These are phyloP conservation scores for Mortierella sp. DNA, from an alignment of 371 early-diverging fungal species.

Conservation along the genomic window DNA sequence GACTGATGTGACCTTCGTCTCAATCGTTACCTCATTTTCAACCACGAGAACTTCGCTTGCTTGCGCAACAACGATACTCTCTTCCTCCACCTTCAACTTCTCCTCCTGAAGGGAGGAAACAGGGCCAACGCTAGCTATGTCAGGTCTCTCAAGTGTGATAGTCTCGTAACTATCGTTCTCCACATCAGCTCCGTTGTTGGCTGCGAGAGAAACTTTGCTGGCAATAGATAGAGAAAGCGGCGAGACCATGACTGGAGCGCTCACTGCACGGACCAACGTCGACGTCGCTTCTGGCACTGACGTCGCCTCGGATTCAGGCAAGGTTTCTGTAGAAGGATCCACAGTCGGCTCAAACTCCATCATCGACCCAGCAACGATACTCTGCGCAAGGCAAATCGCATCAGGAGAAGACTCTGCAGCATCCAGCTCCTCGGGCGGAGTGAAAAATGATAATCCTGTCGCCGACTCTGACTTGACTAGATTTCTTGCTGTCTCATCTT, in stretches of 20 bases:
- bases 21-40: background rate
- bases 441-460: conserved; percentile 23
- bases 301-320: background rate
- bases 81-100: background rate
- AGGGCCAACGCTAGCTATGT: background rate
- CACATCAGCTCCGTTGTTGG: background rate
- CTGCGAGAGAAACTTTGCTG: background rate
- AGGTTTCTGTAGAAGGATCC: background rate
- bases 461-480: background rate
- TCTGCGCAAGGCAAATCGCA: conserved; percentile 3
- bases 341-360: background rate
- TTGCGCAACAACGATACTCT: background rate
- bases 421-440: conserved; percentile 20
- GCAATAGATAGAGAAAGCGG: background rate
- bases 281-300: background rate
- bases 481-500: background rate
- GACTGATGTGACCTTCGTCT: background rate
- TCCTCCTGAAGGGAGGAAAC: background rate
- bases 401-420: conserved; percentile 1
- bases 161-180: conserved; percentile 3
- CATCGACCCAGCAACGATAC: conserved; percentile 6
- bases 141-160: background rate
- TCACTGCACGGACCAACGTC: background rate
- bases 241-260: background rate
- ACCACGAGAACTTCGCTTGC: background rate